Percentiles rank a stretch among this genome's conserved stretches.
Conservation (phyloP, 192 early-diverging fungal species). For the Jimgerdemannia flammicorona region DNA sequence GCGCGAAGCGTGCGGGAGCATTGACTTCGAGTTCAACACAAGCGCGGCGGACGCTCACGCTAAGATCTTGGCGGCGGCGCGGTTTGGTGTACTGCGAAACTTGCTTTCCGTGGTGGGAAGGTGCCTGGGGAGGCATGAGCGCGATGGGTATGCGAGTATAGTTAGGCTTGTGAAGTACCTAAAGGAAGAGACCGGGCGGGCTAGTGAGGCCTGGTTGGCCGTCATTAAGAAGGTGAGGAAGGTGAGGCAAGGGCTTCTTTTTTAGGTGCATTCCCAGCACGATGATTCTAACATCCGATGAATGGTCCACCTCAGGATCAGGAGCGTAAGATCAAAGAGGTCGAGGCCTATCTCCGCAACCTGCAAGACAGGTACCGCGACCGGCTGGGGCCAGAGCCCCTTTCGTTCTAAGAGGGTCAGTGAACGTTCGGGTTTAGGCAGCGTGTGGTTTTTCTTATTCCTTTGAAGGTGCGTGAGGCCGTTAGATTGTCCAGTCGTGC, state of each 20-base stretch:
- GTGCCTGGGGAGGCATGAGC: background rate
- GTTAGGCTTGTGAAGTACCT: conserved; percentile 1
- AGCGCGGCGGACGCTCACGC: background rate
- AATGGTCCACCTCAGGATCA: background rate
- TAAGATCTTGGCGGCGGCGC: background rate
- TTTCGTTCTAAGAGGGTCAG: background rate
- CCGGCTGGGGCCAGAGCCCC: background rate
- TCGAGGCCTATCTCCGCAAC: background rate
- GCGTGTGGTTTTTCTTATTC: background rate
- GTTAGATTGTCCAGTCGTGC: too few species aligned
- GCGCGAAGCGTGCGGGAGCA: too few species aligned
- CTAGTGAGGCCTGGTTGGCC: background rate
- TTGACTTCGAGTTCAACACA: too few species aligned
- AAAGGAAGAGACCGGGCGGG: background rate
- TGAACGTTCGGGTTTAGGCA: background rate
- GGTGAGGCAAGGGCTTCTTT: too few species aligned
- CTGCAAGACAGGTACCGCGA: background rate
- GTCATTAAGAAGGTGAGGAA: background rate
- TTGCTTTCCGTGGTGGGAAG: background rate
- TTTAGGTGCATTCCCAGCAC: too few species aligned
- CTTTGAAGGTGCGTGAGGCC: too few species aligned
- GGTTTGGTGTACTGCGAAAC: background rate
- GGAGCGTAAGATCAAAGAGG: background rate
- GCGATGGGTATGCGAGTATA: background rate
- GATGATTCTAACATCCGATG: too few species aligned